phyloP scores from a whole-genome alignment of 225 moss, liverwort and hornwort species.

The Lunularia cruciata region DNA sequence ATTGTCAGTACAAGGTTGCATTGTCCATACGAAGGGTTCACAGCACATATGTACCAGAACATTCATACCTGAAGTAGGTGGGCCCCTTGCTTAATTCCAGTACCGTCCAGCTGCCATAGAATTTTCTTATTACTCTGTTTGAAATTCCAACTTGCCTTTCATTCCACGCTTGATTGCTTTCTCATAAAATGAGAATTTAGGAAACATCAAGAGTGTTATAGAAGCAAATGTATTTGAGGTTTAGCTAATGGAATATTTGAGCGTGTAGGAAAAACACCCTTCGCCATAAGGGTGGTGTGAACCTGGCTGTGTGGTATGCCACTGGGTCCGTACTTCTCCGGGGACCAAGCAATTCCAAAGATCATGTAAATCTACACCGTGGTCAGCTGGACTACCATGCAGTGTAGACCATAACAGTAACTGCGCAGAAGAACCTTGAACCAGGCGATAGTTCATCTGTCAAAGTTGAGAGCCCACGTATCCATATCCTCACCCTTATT shows the following conservation, averaged over 20 bases:
- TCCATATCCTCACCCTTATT: slow-evolving; percentile 1
- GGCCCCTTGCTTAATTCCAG: neutral
- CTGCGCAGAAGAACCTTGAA: slow-evolving; percentile 3
- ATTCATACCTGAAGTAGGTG: neutral
- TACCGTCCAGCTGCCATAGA: neutral
- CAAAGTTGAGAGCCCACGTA: slow-evolving; percentile 6
- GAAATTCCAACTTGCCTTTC: neutral
- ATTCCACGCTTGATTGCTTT: slow-evolving; percentile 9
- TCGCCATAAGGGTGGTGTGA: neutral
- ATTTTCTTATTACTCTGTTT: slow-evolving; percentile 10
- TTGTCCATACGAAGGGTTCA: too few relatives aligned
- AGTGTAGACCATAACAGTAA: slow-evolving; percentile 3
- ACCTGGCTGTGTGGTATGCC: neutral
- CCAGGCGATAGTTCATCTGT: slow-evolving; percentile 5
- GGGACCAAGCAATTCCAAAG: slow-evolving; percentile 14
- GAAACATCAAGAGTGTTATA: neutral
- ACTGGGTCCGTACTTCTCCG: neutral
- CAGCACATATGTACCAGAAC: neutral
- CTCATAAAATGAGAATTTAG: neutral
- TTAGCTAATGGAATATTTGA: neutral
- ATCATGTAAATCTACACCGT: neutral
- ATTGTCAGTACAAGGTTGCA: too few relatives aligned
- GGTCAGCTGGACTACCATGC: neutral
- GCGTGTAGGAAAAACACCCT: neutral
- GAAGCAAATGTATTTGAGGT: neutral